phyloP scores from a whole-genome alignment of 331 rosid species.

The Prunus yedoensis region DNA sequence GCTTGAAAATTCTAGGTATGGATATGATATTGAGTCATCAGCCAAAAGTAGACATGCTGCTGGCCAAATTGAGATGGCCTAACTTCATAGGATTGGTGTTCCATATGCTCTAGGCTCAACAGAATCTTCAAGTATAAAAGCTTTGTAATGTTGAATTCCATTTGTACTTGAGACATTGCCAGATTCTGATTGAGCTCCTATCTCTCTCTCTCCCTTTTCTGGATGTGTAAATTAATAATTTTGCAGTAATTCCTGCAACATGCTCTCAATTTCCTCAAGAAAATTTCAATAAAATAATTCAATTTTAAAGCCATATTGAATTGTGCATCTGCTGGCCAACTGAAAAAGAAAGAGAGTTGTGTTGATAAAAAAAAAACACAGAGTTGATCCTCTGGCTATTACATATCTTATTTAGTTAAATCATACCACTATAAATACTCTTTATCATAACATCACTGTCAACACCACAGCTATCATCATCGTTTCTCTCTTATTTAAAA shows the following conservation, averaged over 20 bases:
- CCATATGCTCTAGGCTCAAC: background rate
- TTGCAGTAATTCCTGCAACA: background rate
- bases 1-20: slow-evolving; percentile 13
- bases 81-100: background rate
- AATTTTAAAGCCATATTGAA: background rate
- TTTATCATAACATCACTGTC: background rate
- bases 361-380: background rate
- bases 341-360: no score
- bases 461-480: background rate
- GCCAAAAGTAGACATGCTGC: background rate
- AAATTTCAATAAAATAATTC: background rate
- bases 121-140: background rate
- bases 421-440: background rate
- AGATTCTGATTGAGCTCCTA: background rate
- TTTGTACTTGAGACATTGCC: background rate
- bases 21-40: slow-evolving; percentile 9
- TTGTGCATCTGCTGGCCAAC: background rate
- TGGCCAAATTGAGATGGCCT: slow-evolving; percentile 32
- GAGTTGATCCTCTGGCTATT: background rate
- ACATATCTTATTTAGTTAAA: background rate
- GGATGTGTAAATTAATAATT: background rate
- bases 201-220: background rate
- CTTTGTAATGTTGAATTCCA: slow-evolving; percentile 4
- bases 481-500: background rate
- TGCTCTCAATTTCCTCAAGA: background rate